phyloP scores from a whole-genome alignment of 2,329 filamentous ascomycete species.

The Chaetomiaceae sp. region DNA sequence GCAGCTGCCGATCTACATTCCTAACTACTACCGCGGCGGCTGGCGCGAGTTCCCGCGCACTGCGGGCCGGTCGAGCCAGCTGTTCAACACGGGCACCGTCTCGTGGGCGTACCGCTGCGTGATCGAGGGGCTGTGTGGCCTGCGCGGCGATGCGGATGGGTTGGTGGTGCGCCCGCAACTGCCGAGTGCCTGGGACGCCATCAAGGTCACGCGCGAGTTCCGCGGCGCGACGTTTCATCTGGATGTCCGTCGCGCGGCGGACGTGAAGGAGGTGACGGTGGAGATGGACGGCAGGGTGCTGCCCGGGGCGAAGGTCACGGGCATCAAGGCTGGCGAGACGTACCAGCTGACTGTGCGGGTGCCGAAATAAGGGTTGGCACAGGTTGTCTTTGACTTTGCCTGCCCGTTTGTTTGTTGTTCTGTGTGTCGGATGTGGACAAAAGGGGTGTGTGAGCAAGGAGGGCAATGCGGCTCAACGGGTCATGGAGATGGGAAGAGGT shows the following conservation, averaged over 20 bases:
- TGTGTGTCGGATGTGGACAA: not conserved
- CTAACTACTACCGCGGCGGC: conserved; percentile 52
- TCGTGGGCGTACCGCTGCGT: conserved; percentile 51
- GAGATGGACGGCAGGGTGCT: conserved; percentile 33
- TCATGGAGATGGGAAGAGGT: too few species aligned
- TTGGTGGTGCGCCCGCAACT: conserved; percentile 44
- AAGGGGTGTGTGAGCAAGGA: too few species aligned
- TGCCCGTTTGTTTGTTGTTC: not conserved
- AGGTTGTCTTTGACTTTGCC: too few species aligned
- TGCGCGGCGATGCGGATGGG: conserved; percentile 43
- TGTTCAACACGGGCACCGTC: conserved; percentile 54
- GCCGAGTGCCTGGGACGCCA: conserved; percentile 42
- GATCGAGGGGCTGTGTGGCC: conserved; percentile 49
- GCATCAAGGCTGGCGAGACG: conserved; percentile 37
- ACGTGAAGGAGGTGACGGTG: conserved; percentile 37
- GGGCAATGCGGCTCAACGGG: too few species aligned
- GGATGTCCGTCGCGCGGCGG: conserved; percentile 36
- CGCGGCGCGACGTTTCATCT: conserved; percentile 45
- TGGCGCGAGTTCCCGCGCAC: conserved; percentile 44
- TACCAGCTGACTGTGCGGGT: conserved; percentile 39
- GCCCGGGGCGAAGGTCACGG: conserved; percentile 35
- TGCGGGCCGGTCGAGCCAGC: conserved; percentile 49
- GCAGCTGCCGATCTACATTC: conserved; percentile 51
- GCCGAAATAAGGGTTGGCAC: conserved; percentile 14
- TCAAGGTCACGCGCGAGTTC: conserved; percentile 40